Conservation (phyloP, 2,329 filamentous ascomycete species). For the Aureobasidium sp. region DNA sequence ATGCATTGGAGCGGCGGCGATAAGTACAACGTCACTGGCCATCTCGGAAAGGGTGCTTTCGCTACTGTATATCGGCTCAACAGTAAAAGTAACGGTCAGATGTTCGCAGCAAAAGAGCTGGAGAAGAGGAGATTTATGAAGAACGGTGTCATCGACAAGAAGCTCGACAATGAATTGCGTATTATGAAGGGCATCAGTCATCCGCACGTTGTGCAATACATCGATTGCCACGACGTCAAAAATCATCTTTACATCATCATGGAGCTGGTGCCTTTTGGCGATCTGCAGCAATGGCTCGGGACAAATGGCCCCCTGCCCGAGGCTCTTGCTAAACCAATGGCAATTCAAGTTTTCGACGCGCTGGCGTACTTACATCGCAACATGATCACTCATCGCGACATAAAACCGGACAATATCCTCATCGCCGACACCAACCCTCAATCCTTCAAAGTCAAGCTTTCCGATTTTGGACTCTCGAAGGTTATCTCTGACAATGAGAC, state of each 20-base stretch:
- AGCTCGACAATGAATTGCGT: constrained; percentile 92
- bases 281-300: constrained; percentile 66
- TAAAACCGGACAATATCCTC: constrained; percentile 97
- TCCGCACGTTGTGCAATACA: constrained; percentile 82
- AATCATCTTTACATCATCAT: constrained; percentile 90
- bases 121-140: constrained; percentile 92
- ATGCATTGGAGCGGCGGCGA: constrained; percentile 75
- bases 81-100: constrained; percentile 69
- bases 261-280: constrained; percentile 79
- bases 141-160: constrained; percentile 79
- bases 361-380: constrained; percentile 77
- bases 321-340: constrained; percentile 58
- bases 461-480: constrained; percentile 94
- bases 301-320: constrained; percentile 58
- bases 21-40: constrained; percentile 72
- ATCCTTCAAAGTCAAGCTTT: constrained; percentile 71
- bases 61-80: constrained; percentile 88
- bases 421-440: constrained; percentile 60
- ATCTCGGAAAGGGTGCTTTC: constrained; percentile 89
- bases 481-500: constrained; percentile 78
- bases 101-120: constrained; percentile 88
- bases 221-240: constrained; percentile 77
- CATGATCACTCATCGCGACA: constrained; percentile 94
- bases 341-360: constrained; percentile 68
- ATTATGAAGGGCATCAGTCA: constrained; percentile 86